A percentile compares a stretch with the other conserved stretches of the same genome.
phyloP scores from a whole-genome alignment of 495 filamentous ascomycete genomes.

The Daldinia vernicosa region DNA sequence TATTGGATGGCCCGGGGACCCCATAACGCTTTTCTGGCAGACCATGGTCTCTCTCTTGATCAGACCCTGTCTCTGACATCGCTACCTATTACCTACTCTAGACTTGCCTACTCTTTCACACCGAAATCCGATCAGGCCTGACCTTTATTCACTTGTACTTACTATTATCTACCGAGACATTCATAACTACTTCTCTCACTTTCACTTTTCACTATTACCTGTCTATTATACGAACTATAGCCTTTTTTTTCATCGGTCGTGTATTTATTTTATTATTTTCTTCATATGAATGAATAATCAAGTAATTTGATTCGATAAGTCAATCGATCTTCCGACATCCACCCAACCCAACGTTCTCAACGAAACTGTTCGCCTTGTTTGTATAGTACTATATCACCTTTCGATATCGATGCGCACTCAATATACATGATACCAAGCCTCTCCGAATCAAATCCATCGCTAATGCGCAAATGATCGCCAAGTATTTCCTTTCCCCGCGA shows the following conservation, averaged over 20 bases:
- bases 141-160: slow-evolving; percentile 19
- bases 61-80: slow-evolving; percentile 35
- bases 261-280: slow-evolving; percentile 24
- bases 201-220: slow-evolving; percentile 20
- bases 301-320: slow-evolving; percentile 30
- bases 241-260: slow-evolving; percentile 7
- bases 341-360: slow-evolving; percentile 3
- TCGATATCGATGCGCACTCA: slow-evolving; percentile 25
- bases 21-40: slow-evolving; percentile 29
- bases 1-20: slow-evolving; percentile 34
- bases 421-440: slow-evolving; percentile 24
- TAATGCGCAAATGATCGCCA: slow-evolving; percentile 39
- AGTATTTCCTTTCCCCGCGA: slow-evolving; percentile 16
- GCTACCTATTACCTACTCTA: slow-evolving; percentile 23
- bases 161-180: slow-evolving; percentile 8
- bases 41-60: neutral
- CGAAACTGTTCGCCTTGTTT: slow-evolving; percentile 16
- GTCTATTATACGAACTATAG: slow-evolving; percentile 12
- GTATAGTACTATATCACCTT: slow-evolving; percentile 31
- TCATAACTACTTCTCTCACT: slow-evolving; percentile 4
- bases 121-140: slow-evolving; percentile 31
- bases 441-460: slow-evolving; percentile 6
- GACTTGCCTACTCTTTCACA: slow-evolving; percentile 20
- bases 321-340: slow-evolving; percentile 12
- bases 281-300: slow-evolving; percentile 30